Evolutionary conservation across 352 stramenopile species (phyloP), one percentile per base, ranked within the genome.

Genomic region (Nothophytophthora sp.): DNA sequence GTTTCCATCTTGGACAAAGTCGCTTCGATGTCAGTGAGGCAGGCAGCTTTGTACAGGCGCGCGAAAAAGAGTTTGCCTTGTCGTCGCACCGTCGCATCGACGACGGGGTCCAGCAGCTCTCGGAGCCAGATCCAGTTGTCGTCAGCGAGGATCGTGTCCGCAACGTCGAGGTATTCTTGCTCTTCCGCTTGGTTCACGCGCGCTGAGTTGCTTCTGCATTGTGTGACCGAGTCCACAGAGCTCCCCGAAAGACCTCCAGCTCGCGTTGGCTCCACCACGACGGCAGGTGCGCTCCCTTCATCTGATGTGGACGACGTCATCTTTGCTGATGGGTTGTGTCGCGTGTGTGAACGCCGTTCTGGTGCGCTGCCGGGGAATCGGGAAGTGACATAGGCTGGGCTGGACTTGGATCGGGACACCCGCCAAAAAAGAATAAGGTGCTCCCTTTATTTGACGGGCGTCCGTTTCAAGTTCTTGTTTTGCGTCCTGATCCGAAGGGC

Each of bases 111-210:
- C 42, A 71, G 33, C 28, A 68, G 24, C 2, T 63, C 25, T n/a
- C 39, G 28, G n/a, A 75, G 22, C 65, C 65, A 75, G 22, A 13
- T 22, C 65, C 65, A 75, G 38, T 72, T 67, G 34, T 54, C 51
- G 29, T 65, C 60, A 9, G 50, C 58, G 4, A 72, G 57, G 10
- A 58, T 32, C 4, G 59, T 63, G 47, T 68, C 53, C n/a, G 59
- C 59, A 55, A 60, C 37, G 4, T 30, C 36, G 22, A 68, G 46
- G 46, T 49, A 20, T 33, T 68, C 40, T 5, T 46, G n/a, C 29
- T 60, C 33, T 27, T 63, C 56, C 37, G 49, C 30, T 13, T 23
- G 46, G 23, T 52, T 33, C 7, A 63, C 40, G 46, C 51, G 32
- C 15, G 43, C 44, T 6, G 50, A 32, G 18, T n/a, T 53, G 44